Conservation (phyloP, 441 rosid genomes). For the Isatis lusitanica region DNA sequence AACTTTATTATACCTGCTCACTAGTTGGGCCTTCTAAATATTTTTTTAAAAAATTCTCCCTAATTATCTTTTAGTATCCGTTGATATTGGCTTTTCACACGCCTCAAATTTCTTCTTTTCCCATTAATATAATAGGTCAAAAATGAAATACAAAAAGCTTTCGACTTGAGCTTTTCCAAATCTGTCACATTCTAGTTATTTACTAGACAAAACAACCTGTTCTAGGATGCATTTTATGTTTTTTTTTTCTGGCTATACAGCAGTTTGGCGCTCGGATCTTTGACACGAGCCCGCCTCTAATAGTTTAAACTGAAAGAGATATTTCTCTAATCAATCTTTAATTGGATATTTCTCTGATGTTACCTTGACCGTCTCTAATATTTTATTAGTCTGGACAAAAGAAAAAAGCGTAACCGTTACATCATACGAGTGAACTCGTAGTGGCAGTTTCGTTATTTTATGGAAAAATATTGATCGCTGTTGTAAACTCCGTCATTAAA, state of each 20-base stretch:
- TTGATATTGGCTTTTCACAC: slow-evolving; percentile 8
- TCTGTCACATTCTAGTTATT: neutral
- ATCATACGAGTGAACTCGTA: neutral
- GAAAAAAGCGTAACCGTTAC: slow-evolving; percentile 1
- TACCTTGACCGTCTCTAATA: neutral
- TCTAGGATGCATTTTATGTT: neutral
- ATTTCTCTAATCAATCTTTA: neutral
- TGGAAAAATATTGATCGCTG: neutral
- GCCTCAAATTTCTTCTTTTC: neutral
- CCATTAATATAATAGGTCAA: neutral
- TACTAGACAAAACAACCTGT: neutral
- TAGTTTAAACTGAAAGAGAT: neutral
- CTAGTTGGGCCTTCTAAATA: slow-evolving; percentile 18
- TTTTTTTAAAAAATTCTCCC: neutral
- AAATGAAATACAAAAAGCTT: neutral
- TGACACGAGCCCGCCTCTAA: neutral
- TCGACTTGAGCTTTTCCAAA: neutral
- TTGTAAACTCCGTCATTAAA: neutral
- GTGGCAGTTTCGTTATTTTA: neutral
- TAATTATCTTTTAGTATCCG: neutral
- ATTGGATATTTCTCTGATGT: neutral
- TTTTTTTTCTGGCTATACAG: neutral
- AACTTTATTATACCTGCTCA: slow-evolving; percentile 5
- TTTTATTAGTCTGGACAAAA: neutral
- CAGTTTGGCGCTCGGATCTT: neutral